Evolutionary conservation across 163 green algal species (phyloP).

Genomic region (Prototheca wickerhamii): DNA sequence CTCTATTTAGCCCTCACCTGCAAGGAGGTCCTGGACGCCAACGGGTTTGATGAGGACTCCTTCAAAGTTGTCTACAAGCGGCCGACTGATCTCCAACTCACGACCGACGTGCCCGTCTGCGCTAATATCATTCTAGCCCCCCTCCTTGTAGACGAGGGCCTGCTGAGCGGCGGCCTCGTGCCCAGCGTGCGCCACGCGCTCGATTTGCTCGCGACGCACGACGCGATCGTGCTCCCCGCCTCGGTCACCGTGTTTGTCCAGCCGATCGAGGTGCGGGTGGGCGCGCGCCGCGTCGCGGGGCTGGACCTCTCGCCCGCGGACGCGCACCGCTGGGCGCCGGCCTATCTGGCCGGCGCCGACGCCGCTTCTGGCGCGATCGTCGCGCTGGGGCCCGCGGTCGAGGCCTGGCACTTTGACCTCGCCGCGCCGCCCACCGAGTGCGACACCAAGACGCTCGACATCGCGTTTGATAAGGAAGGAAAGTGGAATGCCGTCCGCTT

Average conservation of each 20-base stretch:
- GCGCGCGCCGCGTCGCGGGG: conserved; percentile 32
- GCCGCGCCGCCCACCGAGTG: conserved; percentile 36
- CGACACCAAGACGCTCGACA: conserved; percentile 46
- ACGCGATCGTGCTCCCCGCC: conserved; percentile 56
- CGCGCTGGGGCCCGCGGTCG: conserved; percentile 33
- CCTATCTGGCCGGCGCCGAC: conserved; percentile 34
- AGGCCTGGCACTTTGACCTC: conserved; percentile 70
- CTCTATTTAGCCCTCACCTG: conserved; percentile 66
- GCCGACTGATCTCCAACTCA: conserved; percentile 57
- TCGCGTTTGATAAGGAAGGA: conserved; percentile 35
- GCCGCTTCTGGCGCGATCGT: conserved; percentile 29
- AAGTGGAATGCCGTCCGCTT: conserved; percentile 51
- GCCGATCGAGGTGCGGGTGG: conserved; percentile 47
- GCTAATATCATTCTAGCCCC: conserved; percentile 71
- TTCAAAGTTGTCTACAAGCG: conserved; percentile 61
- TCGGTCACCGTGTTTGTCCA: conserved; percentile 62
- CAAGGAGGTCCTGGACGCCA: conserved; percentile 57
- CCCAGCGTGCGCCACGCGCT: conserved; percentile 51
- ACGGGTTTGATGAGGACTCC: conserved; percentile 33
- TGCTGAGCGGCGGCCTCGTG: conserved; percentile 67
- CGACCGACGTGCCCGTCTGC: conserved; percentile 57
- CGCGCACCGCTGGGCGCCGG: conserved; percentile 48
- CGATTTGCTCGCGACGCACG: conserved; percentile 36
- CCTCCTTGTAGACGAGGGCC: conserved; percentile 62
- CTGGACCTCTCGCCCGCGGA: conserved; percentile 55